phyloP scores from a whole-genome alignment of 1,139 yeast genomes.

The Pneumocystis murina region DNA sequence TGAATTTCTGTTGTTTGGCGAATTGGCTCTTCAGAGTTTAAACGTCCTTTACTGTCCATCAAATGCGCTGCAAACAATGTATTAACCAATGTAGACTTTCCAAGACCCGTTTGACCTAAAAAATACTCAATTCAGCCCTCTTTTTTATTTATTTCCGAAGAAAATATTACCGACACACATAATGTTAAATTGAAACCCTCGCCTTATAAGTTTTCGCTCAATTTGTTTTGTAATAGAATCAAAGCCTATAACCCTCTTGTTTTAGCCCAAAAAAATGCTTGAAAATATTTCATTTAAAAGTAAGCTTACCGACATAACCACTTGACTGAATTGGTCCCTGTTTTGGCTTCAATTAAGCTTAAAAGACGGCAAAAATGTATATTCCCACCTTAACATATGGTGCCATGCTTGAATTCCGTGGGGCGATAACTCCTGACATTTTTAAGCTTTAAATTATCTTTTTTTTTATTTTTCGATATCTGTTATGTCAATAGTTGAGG shows the following conservation, averaged over 20 bases:
- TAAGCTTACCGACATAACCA: slow-evolving; percentile 4
- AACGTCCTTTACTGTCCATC: slow-evolving; percentile 59
- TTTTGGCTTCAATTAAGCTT: background rate
- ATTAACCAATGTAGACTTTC: slow-evolving; percentile 81
- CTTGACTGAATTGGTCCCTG: background rate
- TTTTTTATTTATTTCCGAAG: background rate
- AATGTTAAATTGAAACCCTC: slow-evolving; percentile 86
- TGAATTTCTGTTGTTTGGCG: slow-evolving; percentile 81
- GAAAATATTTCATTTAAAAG: background rate
- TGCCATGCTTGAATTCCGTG: background rate
- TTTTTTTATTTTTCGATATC: background rate
- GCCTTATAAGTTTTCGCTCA: slow-evolving; percentile 75
- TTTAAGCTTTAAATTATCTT: background rate
- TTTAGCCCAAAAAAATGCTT: slow-evolving; percentile 21
- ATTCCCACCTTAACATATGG: background rate
- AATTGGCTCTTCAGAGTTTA: slow-evolving; percentile 49
- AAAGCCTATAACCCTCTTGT: slow-evolving; percentile 56
- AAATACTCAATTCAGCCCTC: background rate
- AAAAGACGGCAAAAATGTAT: background rate
- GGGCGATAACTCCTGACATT: background rate
- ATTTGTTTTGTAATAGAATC: slow-evolving; percentile 93
- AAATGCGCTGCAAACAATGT: slow-evolving; percentile 77
- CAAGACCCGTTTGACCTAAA: slow-evolving; percentile 68
- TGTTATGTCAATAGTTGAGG: background rate
- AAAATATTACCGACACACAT: slow-evolving; percentile 60